Evolutionary conservation across 2,329 filamentous ascomycete species (phyloP), one percentile per base, ranked within the genome.

Genomic region (Fusarium zealandicum): DNA sequence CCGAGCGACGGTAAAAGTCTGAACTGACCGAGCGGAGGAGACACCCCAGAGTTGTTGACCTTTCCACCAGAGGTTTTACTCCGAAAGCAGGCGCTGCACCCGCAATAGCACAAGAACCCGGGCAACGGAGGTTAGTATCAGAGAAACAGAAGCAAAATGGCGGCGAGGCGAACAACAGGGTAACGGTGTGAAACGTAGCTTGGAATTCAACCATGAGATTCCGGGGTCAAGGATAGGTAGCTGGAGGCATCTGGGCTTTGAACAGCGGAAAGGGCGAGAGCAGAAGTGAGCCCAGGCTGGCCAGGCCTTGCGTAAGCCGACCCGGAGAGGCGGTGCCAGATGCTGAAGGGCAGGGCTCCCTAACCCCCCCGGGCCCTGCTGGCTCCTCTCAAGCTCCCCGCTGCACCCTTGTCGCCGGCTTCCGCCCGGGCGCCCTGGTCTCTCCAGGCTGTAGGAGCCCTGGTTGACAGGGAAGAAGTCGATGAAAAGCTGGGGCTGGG

Each of bases 251-350:
- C 20, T 14, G 30, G 42, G 14, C 42, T 28, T 22, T 38, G 27
- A 14, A 27, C 12, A 30, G 33, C 14, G 16, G 35, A 32, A 50
- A 35, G 30, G 31, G 41, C 20, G 17, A 32, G 31, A 25, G 44
- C 43, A 48, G 45, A 57, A 46, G 57, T 47, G 51, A 65, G n/a
- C n/a, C n/a, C n/a, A n/a, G 46, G 50, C 57, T 43, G 45, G 37
- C 46, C 20, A 20, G 42, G 32, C 27, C 36, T 32, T 37, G 36
- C 20, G 50, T 30, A 25, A 36, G 30, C 33, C 40, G 54, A 64
- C 59, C 59, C 60, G 53, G 51, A 49, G 48, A 54, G 58, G 60
- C 54, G 54, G 59, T 63, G 64, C 64, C 56, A 61, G 61, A 50
- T 51, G 49, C 46, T 57, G 36, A 37, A 53, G 52, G 49, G 51